A percentile compares a stretch with the other conserved stretches of the same genome.
These are phyloP conservation scores for Oryza australiensis DNA, from an alignment of 176 grass and related monocot genomes.

Conservation along the genomic window DNA sequence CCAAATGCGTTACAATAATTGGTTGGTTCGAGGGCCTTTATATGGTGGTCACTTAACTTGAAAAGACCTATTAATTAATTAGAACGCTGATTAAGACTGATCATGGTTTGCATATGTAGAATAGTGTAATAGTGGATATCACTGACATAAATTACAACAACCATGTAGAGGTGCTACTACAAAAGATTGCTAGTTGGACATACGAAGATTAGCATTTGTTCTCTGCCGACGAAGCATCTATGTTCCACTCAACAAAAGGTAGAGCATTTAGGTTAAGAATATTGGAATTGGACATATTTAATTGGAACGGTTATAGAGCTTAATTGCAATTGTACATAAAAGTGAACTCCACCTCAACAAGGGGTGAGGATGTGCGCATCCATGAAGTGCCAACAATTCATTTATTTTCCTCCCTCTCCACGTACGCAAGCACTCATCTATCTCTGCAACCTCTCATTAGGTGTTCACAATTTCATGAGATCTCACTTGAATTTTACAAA, in stretches of 20 bases:
- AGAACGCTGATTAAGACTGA: not conserved
- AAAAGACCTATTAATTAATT: too few species aligned
- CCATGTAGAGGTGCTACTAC: not conserved
- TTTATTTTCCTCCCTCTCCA: too few species aligned
- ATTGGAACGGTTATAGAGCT: not conserved
- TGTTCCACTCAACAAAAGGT: not conserved
- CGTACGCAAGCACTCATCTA: too few species aligned
- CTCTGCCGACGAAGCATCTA: not conserved
- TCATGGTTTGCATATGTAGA: not conserved
- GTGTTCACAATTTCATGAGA: too few species aligned
- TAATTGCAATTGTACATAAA: not conserved
- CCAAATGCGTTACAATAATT: not conserved
- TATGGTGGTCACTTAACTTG: not conserved
- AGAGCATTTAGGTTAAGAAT: not conserved
- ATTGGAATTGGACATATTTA: not conserved
- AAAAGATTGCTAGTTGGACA: not conserved
- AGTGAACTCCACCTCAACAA: not conserved
- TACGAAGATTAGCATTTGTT: not conserved
- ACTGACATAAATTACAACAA: not conserved
- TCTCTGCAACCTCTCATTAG: too few species aligned
- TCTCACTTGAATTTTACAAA: too few species aligned
- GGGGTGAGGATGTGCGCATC: not conserved
- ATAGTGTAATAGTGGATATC: not conserved
- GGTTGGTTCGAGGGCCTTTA: not conserved
- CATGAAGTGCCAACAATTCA: too few species aligned